Evolutionary conservation across 2,329 filamentous ascomycete species (phyloP).

Genomic region (Colletotrichum nymphaeae): DNA sequence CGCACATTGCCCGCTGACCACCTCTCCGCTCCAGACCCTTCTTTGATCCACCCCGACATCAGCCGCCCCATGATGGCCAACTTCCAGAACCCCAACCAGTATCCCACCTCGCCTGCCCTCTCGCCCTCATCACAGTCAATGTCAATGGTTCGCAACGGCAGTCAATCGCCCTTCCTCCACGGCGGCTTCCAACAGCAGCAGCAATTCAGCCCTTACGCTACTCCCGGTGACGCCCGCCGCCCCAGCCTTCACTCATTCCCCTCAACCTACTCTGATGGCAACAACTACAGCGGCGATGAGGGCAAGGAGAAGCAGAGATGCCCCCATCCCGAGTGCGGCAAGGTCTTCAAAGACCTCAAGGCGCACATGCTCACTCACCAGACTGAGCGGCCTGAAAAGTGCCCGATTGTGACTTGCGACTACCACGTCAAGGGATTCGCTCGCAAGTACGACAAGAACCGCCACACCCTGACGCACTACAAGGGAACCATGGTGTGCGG

Average conservation of each 20-base stretch:
- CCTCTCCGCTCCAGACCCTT: conserved; percentile 58
- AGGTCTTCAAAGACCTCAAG: conserved; percentile 90
- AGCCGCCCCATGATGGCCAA: conserved; percentile 60
- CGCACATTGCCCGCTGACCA: conserved; percentile 49
- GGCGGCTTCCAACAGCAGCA: conserved; percentile 60
- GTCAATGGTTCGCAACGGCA: conserved; percentile 62
- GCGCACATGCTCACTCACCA: conserved; percentile 96
- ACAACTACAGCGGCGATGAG: conserved; percentile 71
- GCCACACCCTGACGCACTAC: conserved; percentile 94
- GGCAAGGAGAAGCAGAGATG: conserved; percentile 78
- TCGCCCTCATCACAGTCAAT: conserved; percentile 64
- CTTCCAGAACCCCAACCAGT: conserved; percentile 60
- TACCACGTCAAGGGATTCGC: conserved; percentile 95
- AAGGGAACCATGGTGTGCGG: conserved; percentile 98
- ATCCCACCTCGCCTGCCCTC: conserved; percentile 73
- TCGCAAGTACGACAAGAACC: conserved; percentile 95
- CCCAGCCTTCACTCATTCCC: conserved; percentile 76
- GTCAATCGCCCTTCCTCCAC: conserved; percentile 75
- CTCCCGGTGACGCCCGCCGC: conserved; percentile 65
- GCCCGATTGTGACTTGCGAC: conserved; percentile 90
- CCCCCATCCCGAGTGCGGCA: conserved; percentile 85
- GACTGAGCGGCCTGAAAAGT: conserved; percentile 91
- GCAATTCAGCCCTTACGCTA: conserved; percentile 65
- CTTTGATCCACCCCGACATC: conserved; percentile 67
- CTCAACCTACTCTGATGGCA: conserved; percentile 68